Base-by-base conservation (phyloP, 2,329 filamentous ascomycete species). In the Talaromyces albobiverticillius region DNA sequence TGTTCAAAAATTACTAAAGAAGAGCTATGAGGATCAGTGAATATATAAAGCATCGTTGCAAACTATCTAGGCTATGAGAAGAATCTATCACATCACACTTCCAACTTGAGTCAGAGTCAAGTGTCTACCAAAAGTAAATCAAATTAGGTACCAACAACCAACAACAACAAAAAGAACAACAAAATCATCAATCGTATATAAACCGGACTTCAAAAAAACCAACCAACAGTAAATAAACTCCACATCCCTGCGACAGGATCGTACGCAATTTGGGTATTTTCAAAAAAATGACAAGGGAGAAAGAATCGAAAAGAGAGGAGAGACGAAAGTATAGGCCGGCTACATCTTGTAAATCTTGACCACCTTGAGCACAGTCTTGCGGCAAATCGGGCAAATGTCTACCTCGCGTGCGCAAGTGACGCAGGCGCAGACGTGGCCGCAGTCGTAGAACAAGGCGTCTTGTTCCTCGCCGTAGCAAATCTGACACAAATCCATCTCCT, bases 381-480 rank as follows among this genome's bases (percentile, higher is more conserved):
- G 73, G 65, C 83, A 86, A 22, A 86, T 80, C 1, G 83, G 83
- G 60, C 83, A 86, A 47, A 71, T 73, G 53, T 83, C 80, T 26
- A 86, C 77, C 62, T 81, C 76, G 48, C 74, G 74, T 11, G 83
- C 83, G 62, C 83, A 86, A n/a, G 70, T 71, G 54, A 82, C 69
- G 59, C 83, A 86, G 3, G 82, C 79, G 43, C 83, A 79, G 16
- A 86, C 80, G 62, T 86, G 83, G 0, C 83, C 83, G 59, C 83
- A 86, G 58, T 83, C 81, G 60, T 82, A 82, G 64, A 86, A 85
- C 6, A 82, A 75, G 4, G 82, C 79, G 57, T 83, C 80, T 51
- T 82, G 80, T 40, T 79, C 78, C 42, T 79, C 77, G n/a, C 80
- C 77, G 67, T 81, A 86, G 71, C 83, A 86, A 54, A 86, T 85